These are phyloP conservation scores for Brachypodium distachyon DNA, from an alignment of 202 grass and related monocot species.

Conservation along the genomic window DNA sequence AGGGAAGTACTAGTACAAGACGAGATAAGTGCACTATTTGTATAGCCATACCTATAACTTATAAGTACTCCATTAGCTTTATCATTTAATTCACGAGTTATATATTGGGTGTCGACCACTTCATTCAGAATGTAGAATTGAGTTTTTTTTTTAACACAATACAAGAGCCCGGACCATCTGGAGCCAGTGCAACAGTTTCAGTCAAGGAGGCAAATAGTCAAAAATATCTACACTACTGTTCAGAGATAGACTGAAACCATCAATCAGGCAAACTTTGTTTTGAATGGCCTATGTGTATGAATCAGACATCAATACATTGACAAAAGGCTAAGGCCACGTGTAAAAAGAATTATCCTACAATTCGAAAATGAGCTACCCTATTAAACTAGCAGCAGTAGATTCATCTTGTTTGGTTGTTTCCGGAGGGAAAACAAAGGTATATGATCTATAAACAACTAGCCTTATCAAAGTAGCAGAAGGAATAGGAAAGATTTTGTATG, in stretches of 20 bases:
- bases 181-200: background rate
- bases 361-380: background rate
- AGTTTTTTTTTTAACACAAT: too few relatives aligned
- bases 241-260: background rate
- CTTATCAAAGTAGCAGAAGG: background rate
- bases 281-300: background rate
- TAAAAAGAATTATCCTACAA: background rate
- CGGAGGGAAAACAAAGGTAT: background rate
- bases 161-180: background rate
- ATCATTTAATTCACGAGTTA: background rate
- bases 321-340: background rate
- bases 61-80: background rate
- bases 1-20: too few relatives aligned
- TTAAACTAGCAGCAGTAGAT: background rate
- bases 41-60: background rate
- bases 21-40: too few relatives aligned
- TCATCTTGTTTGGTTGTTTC: background rate
- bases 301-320: background rate
- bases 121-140: too few relatives aligned
- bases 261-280: background rate
- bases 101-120: background rate
- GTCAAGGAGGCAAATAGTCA: background rate
- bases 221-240: background rate
- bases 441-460: background rate
- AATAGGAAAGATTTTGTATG: slow-evolving; percentile 16